Conservation (phyloP, 2,329 filamentous ascomycete genomes). For the Truncatella angustata region DNA sequence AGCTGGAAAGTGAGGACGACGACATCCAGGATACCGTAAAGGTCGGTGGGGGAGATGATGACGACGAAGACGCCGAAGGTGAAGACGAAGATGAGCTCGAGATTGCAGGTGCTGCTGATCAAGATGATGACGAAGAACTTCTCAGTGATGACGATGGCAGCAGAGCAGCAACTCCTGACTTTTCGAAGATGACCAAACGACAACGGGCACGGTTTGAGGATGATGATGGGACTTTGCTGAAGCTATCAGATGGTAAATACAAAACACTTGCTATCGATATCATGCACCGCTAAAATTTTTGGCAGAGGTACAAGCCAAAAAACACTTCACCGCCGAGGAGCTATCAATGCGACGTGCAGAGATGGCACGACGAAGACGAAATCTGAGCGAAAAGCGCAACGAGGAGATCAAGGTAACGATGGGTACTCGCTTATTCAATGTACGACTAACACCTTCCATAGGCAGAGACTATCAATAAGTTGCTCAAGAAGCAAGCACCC, state of each 20-base stretch:
- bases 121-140: conserved; percentile 40
- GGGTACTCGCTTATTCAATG: not conserved
- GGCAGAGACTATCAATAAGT: conserved; percentile 91
- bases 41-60: conserved; percentile 35
- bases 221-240: conserved; percentile 52
- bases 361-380: conserved; percentile 60
- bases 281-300: conserved; percentile 14
- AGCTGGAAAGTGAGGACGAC: conserved; percentile 51
- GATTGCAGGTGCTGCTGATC: conserved; percentile 38
- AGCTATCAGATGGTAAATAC: conserved; percentile 56
- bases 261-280: not conserved
- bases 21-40: conserved; percentile 46
- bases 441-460: conserved; percentile 30
- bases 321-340: conserved; percentile 60
- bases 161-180: conserved; percentile 49
- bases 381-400: conserved; percentile 63
- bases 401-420: conserved; percentile 59
- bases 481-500: conserved; percentile 81
- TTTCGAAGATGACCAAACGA: conserved; percentile 60
- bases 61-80: conserved; percentile 38
- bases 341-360: conserved; percentile 61
- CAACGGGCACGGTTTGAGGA: conserved; percentile 60
- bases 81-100: conserved; percentile 39
- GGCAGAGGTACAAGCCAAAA: conserved; percentile 63
- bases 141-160: conserved; percentile 46